Percentiles rank a stretch among this genome's conserved stretches.
These are phyloP conservation scores for Gnaphalium uliginosum DNA, from an alignment of 129 eudicot species.

Conservation along the genomic window DNA sequence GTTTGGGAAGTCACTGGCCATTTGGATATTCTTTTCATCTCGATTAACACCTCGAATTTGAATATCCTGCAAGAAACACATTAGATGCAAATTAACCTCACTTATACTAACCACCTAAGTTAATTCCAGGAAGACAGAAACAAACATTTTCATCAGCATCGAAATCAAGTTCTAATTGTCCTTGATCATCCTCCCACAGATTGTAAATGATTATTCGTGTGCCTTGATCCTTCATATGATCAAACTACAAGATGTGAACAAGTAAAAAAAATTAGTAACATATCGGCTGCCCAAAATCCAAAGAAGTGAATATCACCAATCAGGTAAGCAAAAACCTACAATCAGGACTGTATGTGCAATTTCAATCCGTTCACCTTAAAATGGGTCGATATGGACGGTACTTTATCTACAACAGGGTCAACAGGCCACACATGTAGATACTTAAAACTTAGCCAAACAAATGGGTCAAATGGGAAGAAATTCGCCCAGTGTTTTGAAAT, in stretches of 20 bases:
- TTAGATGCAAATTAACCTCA: conserved; percentile 14
- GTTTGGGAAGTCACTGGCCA: conserved; percentile 80
- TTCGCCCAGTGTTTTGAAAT: not conserved
- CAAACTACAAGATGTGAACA: conserved; percentile 50
- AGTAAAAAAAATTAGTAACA: conserved; percentile 16
- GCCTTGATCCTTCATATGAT: conserved; percentile 78
- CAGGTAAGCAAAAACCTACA: not conserved
- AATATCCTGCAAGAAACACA: conserved; percentile 63
- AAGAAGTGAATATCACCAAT: not conserved
- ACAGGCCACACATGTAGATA: not conserved
- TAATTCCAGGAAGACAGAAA: conserved; percentile 3
- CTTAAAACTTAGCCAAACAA: no score
- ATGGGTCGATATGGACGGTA: not conserved
- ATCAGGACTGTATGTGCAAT: not conserved
- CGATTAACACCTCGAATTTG: conserved; percentile 97
- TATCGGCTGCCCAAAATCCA: conserved; percentile 9
- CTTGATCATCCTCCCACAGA: conserved; percentile 98
- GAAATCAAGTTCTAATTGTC: conserved; percentile 85
- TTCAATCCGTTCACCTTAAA: not conserved
- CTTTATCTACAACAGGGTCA: not conserved
- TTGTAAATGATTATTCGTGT: conserved; percentile 83
- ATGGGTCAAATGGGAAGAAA: no score
- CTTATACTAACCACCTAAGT: conserved; percentile 13
- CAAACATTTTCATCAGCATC: conserved; percentile 71
- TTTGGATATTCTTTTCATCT: conserved; percentile 80